These are phyloP conservation scores for Phycomyces blakesleeanus DNA, from an alignment of 192 early-diverging fungal genomes.

Conservation along the genomic window DNA sequence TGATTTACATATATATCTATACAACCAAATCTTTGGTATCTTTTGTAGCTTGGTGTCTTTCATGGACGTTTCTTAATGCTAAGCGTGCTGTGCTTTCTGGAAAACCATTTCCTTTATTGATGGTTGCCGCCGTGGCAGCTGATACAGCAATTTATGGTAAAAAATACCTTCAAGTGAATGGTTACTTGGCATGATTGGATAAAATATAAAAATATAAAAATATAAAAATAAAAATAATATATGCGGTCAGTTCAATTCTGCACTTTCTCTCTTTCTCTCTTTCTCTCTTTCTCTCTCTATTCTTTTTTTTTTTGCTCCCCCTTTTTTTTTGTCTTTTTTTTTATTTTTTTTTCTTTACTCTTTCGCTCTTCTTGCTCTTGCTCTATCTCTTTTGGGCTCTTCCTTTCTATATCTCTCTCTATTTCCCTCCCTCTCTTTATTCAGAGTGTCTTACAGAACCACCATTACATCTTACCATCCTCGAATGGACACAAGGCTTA, in stretches of 20 bases:
- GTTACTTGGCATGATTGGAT: slow-evolving; percentile 20
- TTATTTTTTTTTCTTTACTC: not conserved
- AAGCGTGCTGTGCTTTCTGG: slow-evolving; percentile 13
- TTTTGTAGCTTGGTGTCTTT: slow-evolving; percentile 37
- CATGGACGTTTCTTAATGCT: slow-evolving; percentile 35
- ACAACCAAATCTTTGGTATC: not conserved
- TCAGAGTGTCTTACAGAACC: not conserved
- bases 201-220: not conserved
- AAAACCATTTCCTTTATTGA: slow-evolving; percentile 25
- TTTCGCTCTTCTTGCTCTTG: not conserved
- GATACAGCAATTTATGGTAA: slow-evolving; percentile 33
- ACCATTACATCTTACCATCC: not conserved
- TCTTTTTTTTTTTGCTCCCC: not conserved
- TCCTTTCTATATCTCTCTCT: not conserved
- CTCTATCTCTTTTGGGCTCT: not conserved
- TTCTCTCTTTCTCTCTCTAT: not conserved
- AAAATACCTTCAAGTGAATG: slow-evolving; percentile 35
- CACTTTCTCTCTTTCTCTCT: not conserved
- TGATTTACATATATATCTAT: not conserved
- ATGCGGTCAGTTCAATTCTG: no score
- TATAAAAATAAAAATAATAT: not conserved
- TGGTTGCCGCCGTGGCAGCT: slow-evolving; percentile 15
- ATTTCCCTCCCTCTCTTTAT: not conserved
- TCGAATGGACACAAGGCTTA: slow-evolving; percentile 8
- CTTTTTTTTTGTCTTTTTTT: not conserved